Evolutionary conservation across 2,329 filamentous ascomycete species (phyloP).

Genomic region (Fusarium redolens): DNA sequence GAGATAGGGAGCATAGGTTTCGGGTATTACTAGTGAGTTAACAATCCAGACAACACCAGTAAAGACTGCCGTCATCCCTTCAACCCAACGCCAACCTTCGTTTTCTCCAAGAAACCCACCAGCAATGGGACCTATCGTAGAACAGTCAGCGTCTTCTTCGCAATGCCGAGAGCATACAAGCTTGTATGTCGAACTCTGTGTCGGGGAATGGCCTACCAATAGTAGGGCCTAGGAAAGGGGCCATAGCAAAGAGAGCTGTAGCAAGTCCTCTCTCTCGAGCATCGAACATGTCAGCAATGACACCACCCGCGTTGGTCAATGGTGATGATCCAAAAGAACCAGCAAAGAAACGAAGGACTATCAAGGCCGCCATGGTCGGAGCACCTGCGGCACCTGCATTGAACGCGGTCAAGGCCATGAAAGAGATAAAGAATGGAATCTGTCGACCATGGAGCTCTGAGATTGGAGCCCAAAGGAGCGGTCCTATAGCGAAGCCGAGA

Average conservation of each 20-base stretch:
- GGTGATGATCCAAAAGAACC: slow-evolving; percentile 72
- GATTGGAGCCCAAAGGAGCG: slow-evolving; percentile 41
- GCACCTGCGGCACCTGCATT: slow-evolving; percentile 69
- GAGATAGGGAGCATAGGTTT: slow-evolving; percentile 70
- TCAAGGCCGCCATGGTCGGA: slow-evolving; percentile 67
- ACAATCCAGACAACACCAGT: slow-evolving; percentile 68
- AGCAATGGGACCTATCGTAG: slow-evolving; percentile 64
- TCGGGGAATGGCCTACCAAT: slow-evolving; percentile 50
- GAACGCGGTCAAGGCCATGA: slow-evolving; percentile 69
- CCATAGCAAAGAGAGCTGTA: slow-evolving; percentile 69
- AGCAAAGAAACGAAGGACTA: slow-evolving; percentile 77
- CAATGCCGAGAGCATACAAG: neutral
- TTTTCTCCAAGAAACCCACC: slow-evolving; percentile 71
- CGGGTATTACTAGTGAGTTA: slow-evolving; percentile 63
- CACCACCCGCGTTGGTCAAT: slow-evolving; percentile 71
- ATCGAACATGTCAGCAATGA: slow-evolving; percentile 72
- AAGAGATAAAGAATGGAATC: slow-evolving; percentile 68
- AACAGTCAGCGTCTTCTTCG: neutral
- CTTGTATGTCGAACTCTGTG: neutral
- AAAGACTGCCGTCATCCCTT: slow-evolving; percentile 71
- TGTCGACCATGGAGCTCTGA: slow-evolving; percentile 73
- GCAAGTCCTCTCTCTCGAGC: slow-evolving; percentile 67
- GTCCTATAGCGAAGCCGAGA: slow-evolving; percentile 70
- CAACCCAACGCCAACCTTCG: slow-evolving; percentile 73
- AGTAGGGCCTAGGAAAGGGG: slow-evolving; percentile 72